Evolutionary conservation across 345 rosid species (phyloP).

Genomic region (Kandelia obovata): DNA sequence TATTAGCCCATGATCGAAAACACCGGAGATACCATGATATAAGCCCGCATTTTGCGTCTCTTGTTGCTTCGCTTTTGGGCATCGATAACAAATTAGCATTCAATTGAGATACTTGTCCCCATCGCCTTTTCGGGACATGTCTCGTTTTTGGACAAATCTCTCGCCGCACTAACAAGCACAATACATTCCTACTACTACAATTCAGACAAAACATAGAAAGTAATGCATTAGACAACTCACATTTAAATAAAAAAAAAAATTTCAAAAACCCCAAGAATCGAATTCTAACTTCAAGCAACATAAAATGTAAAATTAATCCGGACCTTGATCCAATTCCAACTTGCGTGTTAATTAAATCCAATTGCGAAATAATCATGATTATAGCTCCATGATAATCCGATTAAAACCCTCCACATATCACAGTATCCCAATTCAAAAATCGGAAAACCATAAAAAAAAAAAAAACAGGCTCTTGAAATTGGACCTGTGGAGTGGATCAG

Average conservation of each 20-base stretch:
- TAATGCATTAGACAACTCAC: slow-evolving; percentile 5
- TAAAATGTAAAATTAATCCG: too few relatives aligned
- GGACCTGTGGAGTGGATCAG: slow-evolving; percentile 36
- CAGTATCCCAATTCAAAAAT: too few relatives aligned
- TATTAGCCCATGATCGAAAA: neutral
- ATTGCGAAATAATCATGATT: too few relatives aligned
- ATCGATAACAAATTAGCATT: slow-evolving; percentile 26
- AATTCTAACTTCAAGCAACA: too few relatives aligned
- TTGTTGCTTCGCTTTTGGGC: slow-evolving; percentile 39
- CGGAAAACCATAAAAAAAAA: too few relatives aligned
- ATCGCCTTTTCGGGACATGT: slow-evolving; percentile 50
- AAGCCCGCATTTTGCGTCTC: slow-evolving; percentile 57
- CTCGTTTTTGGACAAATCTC: slow-evolving; percentile 63
- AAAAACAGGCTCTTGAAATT: neutral
- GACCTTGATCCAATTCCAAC: too few relatives aligned
- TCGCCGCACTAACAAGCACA: slow-evolving; percentile 53
- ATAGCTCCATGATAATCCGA: too few relatives aligned
- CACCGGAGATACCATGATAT: slow-evolving; percentile 52
- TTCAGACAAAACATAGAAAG: slow-evolving; percentile 7
- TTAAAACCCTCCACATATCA: too few relatives aligned
- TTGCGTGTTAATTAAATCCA: too few relatives aligned
- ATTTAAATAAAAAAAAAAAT: too few relatives aligned
- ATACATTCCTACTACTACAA: slow-evolving; percentile 47
- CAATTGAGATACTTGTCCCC: slow-evolving; percentile 47
- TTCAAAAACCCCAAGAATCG: too few relatives aligned